Percentiles rank a stretch among this genome's conserved stretches.
Evolutionary conservation across 257 asterid genomes (phyloP).

Genomic region (Plantago major): DNA sequence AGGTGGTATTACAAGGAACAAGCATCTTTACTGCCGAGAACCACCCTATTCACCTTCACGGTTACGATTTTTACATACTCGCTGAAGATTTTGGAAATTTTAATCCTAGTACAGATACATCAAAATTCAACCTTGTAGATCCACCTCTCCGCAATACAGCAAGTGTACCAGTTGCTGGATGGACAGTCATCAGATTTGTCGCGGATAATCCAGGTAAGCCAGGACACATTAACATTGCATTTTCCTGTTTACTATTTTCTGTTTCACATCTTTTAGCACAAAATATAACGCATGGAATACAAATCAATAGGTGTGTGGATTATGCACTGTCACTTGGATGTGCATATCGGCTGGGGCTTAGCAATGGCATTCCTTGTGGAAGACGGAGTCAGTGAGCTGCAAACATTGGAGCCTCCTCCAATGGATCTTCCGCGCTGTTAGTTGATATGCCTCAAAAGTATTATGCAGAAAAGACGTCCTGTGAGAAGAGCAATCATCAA

Average conservation of each 20-base stretch:
- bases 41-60: slow-evolving; percentile 96
- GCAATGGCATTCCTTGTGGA: slow-evolving; percentile 81
- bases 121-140: slow-evolving; percentile 73
- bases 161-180: slow-evolving; percentile 79
- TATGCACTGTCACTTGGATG: slow-evolving; percentile 27
- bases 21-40: slow-evolving; percentile 75
- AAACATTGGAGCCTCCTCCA: slow-evolving; percentile 61
- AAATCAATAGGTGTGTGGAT: slow-evolving; percentile 65
- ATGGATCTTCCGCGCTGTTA: slow-evolving; percentile 62
- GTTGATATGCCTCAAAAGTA: not conserved
- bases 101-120: slow-evolving; percentile 49
- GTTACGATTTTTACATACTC: slow-evolving; percentile 72
- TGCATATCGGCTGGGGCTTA: slow-evolving; percentile 79
- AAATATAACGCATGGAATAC: not conserved
- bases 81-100: slow-evolving; percentile 91
- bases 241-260: not conserved
- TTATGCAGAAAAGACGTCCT: not conserved
- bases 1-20: slow-evolving; percentile 82
- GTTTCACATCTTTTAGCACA: no score
- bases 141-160: slow-evolving; percentile 85
- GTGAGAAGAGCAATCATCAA: not conserved
- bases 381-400: slow-evolving; percentile 56
- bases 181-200: slow-evolving; percentile 86
- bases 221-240: not conserved
- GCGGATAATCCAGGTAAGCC: slow-evolving; percentile 93